Conservation (phyloP, 371 early-diverging fungal genomes). For the Sporodiniella umbellata region DNA sequence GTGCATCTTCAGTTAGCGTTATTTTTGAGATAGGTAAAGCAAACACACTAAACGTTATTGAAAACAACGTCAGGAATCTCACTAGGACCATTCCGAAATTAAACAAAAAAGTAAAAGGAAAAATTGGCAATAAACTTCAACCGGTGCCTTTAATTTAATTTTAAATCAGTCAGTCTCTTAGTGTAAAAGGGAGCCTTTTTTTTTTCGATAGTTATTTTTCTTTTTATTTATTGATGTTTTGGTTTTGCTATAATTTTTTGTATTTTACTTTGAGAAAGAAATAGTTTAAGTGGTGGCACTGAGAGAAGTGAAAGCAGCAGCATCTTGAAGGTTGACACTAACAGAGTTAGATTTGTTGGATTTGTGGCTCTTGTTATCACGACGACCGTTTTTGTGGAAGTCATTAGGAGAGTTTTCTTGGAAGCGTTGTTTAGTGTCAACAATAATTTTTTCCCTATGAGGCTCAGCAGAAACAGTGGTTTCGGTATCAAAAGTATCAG, state of each 20-base stretch:
- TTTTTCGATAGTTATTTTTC: no score
- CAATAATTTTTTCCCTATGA: conserved; percentile 56
- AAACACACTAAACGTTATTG: not conserved
- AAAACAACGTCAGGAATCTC: not conserved
- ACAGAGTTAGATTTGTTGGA: conserved; percentile 38
- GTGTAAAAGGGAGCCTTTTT: no score
- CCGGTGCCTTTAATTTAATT: no score
- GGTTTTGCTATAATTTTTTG: no score
- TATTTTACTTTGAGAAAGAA: no score
- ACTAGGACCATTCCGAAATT: not conserved
- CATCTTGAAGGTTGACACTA: conserved; percentile 70
- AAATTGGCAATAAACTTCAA: no score
- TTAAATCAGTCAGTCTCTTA: no score
- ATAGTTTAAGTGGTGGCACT: conserved; percentile 46
- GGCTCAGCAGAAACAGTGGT: conserved; percentile 25
- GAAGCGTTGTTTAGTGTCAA: conserved; percentile 51
- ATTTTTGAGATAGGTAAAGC: not conserved
- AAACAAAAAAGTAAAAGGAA: no score
- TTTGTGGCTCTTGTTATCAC: conserved; percentile 41
- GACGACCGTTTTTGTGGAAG: conserved; percentile 35
- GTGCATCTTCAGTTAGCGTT: not conserved
- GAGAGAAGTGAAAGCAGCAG: conserved; percentile 74
- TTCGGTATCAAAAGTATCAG: conserved; percentile 44
- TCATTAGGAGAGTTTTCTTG: conserved; percentile 43
- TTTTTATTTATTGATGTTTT: no score